Conservation (phyloP, 768 basidiomycete species). For the Mycena rosella region DNA sequence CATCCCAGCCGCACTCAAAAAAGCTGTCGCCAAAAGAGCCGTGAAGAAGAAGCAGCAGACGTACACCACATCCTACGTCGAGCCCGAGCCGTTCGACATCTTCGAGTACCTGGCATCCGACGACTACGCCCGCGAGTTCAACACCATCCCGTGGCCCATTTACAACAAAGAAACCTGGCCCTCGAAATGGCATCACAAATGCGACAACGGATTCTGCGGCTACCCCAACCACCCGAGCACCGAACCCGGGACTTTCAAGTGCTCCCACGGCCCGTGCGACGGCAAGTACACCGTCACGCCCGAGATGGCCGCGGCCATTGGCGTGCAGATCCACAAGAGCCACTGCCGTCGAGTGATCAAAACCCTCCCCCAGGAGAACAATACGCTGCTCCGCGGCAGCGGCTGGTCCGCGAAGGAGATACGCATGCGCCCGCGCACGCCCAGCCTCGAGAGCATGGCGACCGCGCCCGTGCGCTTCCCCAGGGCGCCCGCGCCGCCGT, state of each 20-base stretch:
- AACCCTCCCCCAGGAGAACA: background rate
- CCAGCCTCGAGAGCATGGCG: constrained; percentile 3
- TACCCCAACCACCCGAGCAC: constrained; percentile 47
- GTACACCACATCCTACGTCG: too few species aligned
- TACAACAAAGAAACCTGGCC: constrained; percentile 42
- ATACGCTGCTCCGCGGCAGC: background rate
- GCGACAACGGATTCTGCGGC: constrained; percentile 48
- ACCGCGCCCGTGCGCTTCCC: constrained; percentile 20
- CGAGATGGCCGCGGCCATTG: constrained; percentile 16
- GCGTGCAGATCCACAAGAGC: background rate
- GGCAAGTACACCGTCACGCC: constrained; percentile 9
- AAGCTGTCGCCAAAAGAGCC: background rate
- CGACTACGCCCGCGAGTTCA: background rate
- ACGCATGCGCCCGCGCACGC: background rate
- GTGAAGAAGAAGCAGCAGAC: background rate
- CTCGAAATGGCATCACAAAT: constrained; percentile 53
- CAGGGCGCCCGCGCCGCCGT: too few species aligned
- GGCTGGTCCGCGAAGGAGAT: constrained; percentile 17
- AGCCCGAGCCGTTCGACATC: too few species aligned
- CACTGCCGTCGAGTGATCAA: background rate
- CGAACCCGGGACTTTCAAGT: constrained; percentile 21
- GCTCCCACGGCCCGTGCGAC: background rate
- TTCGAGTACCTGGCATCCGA: too few species aligned
- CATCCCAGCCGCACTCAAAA: background rate
- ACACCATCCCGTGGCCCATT: background rate